phyloP scores from a whole-genome alignment of 106 monocot species.

The Iris macrosiphon region DNA sequence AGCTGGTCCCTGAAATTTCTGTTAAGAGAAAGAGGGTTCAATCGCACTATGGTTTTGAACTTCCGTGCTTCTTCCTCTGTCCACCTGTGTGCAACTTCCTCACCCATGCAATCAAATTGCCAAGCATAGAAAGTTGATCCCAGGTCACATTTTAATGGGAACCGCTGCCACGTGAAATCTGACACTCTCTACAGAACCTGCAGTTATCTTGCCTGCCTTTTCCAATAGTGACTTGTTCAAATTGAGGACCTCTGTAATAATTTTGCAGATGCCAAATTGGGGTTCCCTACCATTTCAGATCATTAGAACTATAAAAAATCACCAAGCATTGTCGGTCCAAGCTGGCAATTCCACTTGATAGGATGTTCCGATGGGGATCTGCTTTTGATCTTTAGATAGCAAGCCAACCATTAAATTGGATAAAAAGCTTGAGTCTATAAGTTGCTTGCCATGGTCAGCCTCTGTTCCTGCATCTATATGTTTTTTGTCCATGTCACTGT shows the following conservation, averaged over 20 bases:
- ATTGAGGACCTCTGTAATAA: conserved; percentile 3
- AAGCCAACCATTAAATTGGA: conserved; percentile 1
- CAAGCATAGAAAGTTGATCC: conserved; percentile 44
- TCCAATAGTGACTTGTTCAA: conserved; percentile 15
- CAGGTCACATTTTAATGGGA: conserved; percentile 49
- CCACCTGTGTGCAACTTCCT: conserved; percentile 81
- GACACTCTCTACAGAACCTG: conserved; percentile 52
- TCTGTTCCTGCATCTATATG: not conserved
- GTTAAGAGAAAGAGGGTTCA: conserved; percentile 13
- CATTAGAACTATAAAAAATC: conserved; percentile 14
- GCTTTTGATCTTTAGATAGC: conserved; percentile 5
- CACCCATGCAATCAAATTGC: conserved; percentile 76
- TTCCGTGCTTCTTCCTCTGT: conserved; percentile 50
- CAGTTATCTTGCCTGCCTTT: conserved; percentile 42
- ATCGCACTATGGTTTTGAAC: conserved; percentile 39
- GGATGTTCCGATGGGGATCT: conserved; percentile 14
- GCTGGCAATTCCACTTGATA: conserved; percentile 42
- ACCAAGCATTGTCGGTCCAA: conserved; percentile 18
- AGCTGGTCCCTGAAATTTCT: conserved; percentile 47
- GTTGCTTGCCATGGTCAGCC: not conserved
- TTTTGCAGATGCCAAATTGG: conserved; percentile 48
- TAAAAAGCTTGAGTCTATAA: conserved; percentile 1
- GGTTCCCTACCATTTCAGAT: conserved; percentile 60
- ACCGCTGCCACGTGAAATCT: conserved; percentile 72
- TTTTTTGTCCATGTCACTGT: conserved; percentile 6